phyloP scores from a whole-genome alignment of 1,284 basidiomycete species.

The Microbotryum scabiosae region DNA sequence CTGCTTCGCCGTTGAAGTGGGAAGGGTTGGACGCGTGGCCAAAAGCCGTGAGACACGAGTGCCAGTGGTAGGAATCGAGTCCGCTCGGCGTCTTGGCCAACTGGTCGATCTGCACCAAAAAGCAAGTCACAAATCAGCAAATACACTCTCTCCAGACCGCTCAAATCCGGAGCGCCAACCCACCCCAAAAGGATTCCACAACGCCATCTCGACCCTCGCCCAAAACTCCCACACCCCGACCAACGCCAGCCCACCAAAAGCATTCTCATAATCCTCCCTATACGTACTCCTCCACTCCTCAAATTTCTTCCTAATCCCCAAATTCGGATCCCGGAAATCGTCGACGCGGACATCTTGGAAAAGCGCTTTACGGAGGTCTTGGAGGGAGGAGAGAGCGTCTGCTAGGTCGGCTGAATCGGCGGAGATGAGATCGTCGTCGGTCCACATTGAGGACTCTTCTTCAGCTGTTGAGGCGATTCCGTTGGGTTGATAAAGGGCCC shows the following conservation, averaged over 20 bases:
- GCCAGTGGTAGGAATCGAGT: slow-evolving; percentile 77
- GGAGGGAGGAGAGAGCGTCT: slow-evolving; percentile 54
- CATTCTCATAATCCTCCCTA: slow-evolving; percentile 71
- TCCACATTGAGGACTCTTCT: slow-evolving; percentile 75
- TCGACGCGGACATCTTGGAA: slow-evolving; percentile 71
- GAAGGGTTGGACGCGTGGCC: slow-evolving; percentile 13
- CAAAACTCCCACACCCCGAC: slow-evolving; percentile 95
- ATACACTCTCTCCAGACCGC: no score
- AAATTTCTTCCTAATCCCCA: slow-evolving; percentile 63
- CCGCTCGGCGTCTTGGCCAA: slow-evolving; percentile 49
- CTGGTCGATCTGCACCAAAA: slow-evolving; percentile 25
- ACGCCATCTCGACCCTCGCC: slow-evolving; percentile 72
- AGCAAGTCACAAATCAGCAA: no score
- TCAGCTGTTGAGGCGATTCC: slow-evolving; percentile 32
- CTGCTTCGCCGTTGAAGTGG: slow-evolving; percentile 1
- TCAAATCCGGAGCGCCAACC: slow-evolving; percentile 36
- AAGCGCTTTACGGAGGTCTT: slow-evolving; percentile 51
- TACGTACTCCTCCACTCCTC: slow-evolving; percentile 67
- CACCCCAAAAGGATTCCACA: slow-evolving; percentile 80
- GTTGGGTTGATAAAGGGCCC: slow-evolving; percentile 40
- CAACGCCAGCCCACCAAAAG: slow-evolving; percentile 81
- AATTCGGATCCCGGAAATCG: slow-evolving; percentile 73
- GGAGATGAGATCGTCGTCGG: slow-evolving; percentile 62
- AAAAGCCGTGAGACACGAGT: slow-evolving; percentile 60
- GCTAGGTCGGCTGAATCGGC: slow-evolving; percentile 63